These are phyloP conservation scores for Penicillium angulare DNA, from an alignment of 495 filamentous ascomycete genomes.

Conservation along the genomic window DNA sequence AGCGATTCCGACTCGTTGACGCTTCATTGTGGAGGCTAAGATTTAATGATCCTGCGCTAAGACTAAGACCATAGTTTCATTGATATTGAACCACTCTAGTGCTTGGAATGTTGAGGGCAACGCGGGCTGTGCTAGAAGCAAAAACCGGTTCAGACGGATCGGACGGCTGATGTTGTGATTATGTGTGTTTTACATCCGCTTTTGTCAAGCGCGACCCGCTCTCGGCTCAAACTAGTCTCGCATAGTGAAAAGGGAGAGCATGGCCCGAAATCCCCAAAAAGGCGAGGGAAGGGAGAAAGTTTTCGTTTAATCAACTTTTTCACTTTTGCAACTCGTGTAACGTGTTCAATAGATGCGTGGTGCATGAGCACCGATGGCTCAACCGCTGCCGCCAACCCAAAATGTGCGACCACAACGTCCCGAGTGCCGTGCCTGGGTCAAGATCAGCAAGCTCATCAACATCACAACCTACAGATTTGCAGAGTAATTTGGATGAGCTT, in stretches of 20 bases:
- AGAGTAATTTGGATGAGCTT: constrained; percentile 8
- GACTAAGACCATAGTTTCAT: neutral
- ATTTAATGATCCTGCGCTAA: neutral
- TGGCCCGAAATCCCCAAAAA: too few relatives aligned
- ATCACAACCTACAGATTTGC: neutral
- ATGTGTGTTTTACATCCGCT: too few relatives aligned
- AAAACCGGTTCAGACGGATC: neutral
- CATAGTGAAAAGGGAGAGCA: too few relatives aligned
- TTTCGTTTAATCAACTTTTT: too few relatives aligned
- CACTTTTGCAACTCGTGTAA: too few relatives aligned
- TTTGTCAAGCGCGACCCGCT: too few relatives aligned
- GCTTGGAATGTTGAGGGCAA: neutral
- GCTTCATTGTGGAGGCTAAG: constrained; percentile 14
- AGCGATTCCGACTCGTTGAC: constrained; percentile 23
- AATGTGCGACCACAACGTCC: neutral
- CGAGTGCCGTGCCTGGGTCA: neutral
- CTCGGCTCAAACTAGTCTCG: neutral
- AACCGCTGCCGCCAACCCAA: neutral
- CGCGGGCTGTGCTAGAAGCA: neutral
- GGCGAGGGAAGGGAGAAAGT: too few relatives aligned
- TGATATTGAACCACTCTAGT: too few relatives aligned
- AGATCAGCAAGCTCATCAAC: neutral
- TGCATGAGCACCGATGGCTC: too few relatives aligned
- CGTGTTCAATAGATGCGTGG: too few relatives aligned
- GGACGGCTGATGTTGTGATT: neutral